Percentiles rank a stretch among this genome's conserved stretches.
Conservation (phyloP, 139 green algal genomes). For the Chlorella sp. region DNA sequence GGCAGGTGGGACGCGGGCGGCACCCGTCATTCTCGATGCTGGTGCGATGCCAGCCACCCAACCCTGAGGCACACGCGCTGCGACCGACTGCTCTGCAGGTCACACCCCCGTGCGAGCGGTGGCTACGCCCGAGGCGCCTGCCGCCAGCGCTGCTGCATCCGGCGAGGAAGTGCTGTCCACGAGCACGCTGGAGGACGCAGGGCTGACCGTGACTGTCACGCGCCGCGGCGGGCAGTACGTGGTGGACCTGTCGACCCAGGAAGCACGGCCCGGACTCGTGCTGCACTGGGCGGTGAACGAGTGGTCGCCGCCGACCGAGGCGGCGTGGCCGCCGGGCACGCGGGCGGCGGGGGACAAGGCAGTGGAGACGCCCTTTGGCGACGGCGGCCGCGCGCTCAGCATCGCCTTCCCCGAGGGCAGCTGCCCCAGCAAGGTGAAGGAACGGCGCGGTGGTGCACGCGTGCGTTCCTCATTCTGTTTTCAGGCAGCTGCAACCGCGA, state of each 20-base stretch:
- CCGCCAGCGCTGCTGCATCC: no score
- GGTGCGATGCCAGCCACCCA: no score
- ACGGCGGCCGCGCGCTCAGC: conserved; percentile 32
- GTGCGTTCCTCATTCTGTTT: no score
- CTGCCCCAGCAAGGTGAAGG: no score
- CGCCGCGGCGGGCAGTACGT: background rate
- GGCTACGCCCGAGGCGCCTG: no score
- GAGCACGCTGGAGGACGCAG: conserved; percentile 9
- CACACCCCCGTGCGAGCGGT: background rate
- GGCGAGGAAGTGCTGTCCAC: conserved; percentile 6
- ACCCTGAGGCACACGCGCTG: no score
- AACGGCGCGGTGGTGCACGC: no score
- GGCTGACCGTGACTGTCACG: conserved; percentile 19
- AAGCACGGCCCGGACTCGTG: conserved; percentile 21
- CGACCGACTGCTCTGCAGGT: no score
- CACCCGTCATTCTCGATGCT: no score
- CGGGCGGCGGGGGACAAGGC: conserved; percentile 51
- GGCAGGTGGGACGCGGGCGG: no score
- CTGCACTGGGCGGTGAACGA: conserved; percentile 84
- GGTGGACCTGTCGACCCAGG: background rate
- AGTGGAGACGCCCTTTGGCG: conserved; percentile 62
- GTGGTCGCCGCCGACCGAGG: conserved; percentile 59
- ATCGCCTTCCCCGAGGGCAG: conserved; percentile 47
- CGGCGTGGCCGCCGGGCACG: conserved; percentile 34
- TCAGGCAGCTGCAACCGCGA: no score